Base-by-base conservation (phyloP, 139 green algal genomes). In the Chlamydomonas sp. region DNA sequence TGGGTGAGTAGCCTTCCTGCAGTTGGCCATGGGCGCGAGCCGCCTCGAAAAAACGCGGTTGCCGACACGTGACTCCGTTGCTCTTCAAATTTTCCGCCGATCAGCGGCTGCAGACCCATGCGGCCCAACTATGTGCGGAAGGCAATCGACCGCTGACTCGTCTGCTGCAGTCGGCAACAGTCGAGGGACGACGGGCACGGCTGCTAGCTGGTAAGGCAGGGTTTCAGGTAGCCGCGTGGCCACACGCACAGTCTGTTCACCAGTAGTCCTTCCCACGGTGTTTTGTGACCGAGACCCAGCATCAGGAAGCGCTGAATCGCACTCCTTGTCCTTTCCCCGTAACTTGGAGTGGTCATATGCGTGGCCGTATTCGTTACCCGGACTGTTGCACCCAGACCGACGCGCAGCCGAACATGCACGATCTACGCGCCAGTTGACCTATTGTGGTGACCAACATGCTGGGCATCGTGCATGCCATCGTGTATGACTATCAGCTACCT, bases 81-180 rank as follows among this genome's bases (percentile, higher is more conserved):
- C 71, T 76, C 14, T 76, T 76, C 15, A 8, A 14, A 76, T 8
- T 76, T 31, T n/a, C 71, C n/a, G 5, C 5, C 71, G 15, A 57
- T 76, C 73, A 87, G 83, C 83, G 9, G 83, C 83, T 17, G 83
- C 83, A 10, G 83, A 87, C 14, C 72, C 74, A 17, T 87, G 80
- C 14, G 83, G 83, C 0, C 83, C 80, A 10, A 80, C 72, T 2
- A 58, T 87, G 1, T 87, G 83, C 31, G 83, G 83, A 31, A 62
- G 72, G 62, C 73, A 80, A 61, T 87, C 83, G 5, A 87, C 83
- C 3, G 83, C 71, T 4, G 83, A 79, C 15, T 87, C 83, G 2
- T 63, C 62, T 1, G 73, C 83, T 9, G 62, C 72, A 3, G 1
- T 16, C 61, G 9, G 68, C 80, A 85, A 57, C 14, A 18, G 66